These are phyloP conservation scores for Omphalotus guepiniiformis DNA, from an alignment of 768 basidiomycete species.

Conservation along the genomic window DNA sequence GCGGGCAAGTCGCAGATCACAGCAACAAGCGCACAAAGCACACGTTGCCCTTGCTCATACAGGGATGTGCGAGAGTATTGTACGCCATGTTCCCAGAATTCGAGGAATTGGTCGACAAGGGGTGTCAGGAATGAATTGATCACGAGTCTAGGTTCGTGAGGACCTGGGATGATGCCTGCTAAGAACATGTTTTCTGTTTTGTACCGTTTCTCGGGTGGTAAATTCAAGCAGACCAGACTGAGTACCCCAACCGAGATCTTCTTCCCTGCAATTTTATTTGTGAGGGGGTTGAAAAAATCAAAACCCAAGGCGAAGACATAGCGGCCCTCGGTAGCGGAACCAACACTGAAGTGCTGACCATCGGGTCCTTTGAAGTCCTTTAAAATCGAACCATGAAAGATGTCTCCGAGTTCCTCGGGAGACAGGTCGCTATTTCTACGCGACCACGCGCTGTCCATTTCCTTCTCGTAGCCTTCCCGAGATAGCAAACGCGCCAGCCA, in stretches of 20 bases:
- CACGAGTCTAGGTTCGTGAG: slow-evolving; percentile 22
- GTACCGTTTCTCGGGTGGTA: slow-evolving; percentile 26
- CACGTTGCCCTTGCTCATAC: slow-evolving; percentile 12
- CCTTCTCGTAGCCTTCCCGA: slow-evolving; percentile 18
- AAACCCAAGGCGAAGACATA: slow-evolving; percentile 28
- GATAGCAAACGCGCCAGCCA: slow-evolving; percentile 24
- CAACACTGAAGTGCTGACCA: slow-evolving; percentile 16
- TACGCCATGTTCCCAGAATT: slow-evolving; percentile 27
- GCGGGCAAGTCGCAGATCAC: slow-evolving; percentile 33
- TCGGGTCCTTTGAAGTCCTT: slow-evolving; percentile 23
- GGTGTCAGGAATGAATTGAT: slow-evolving; percentile 21
- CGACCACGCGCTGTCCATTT: slow-evolving; percentile 21
- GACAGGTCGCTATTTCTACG: slow-evolving; percentile 1
- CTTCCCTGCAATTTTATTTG: slow-evolving; percentile 22
- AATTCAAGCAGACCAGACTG: slow-evolving; percentile 31
- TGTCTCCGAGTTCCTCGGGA: slow-evolving; percentile 13
- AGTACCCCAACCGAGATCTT: slow-evolving; percentile 25
- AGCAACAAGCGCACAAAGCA: slow-evolving; percentile 22
- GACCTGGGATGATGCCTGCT: slow-evolving; percentile 31
- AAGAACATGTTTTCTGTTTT: slow-evolving; percentile 30
- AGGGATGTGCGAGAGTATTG: slow-evolving; percentile 15
- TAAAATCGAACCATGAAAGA: slow-evolving; percentile 22
- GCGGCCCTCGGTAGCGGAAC: slow-evolving; percentile 15
- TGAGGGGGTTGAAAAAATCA: slow-evolving; percentile 32
- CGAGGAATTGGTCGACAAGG: slow-evolving; percentile 21